Evolutionary conservation across 73 alveolate genomes (phyloP).

Genomic region (Paramecium caudatum): DNA sequence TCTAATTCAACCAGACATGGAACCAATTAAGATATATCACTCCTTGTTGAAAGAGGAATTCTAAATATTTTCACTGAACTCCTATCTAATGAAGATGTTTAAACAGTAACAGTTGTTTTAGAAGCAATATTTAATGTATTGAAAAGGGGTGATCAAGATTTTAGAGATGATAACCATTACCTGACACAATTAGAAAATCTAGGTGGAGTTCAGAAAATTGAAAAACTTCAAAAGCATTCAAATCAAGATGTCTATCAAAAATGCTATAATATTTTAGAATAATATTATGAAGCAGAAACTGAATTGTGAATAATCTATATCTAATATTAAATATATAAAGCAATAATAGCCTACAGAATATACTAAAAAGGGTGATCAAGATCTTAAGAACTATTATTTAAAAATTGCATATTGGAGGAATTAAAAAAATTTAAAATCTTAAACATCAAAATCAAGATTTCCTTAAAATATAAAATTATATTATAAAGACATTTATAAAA

Average conservation of each 20-base stretch:
- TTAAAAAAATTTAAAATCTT: too few relatives aligned
- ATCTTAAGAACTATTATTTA: too few relatives aligned
- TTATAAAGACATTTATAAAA: too few relatives aligned
- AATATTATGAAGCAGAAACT: slow-evolving; percentile 88
- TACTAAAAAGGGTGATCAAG: too few relatives aligned
- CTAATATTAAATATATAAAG: too few relatives aligned
- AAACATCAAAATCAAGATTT: too few relatives aligned
- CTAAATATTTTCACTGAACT: slow-evolving; percentile 81
- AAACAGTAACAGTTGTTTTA: slow-evolving; percentile 88
- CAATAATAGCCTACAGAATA: too few relatives aligned
- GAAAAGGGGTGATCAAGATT: slow-evolving; percentile 79
- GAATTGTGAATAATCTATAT: slow-evolving; percentile 64
- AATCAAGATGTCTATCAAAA: slow-evolving; percentile 90
- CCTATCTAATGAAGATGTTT: slow-evolving; percentile 80
- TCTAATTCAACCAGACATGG: slow-evolving; percentile 94
- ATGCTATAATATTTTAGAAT: slow-evolving; percentile 89
- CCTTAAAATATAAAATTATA: too few relatives aligned
- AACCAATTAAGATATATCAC: slow-evolving; percentile 79
- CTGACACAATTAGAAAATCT: slow-evolving; percentile 83
- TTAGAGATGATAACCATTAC: slow-evolving; percentile 79
- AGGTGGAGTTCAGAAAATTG: slow-evolving; percentile 89
- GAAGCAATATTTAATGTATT: slow-evolving; percentile 92
- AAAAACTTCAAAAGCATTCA: slow-evolving; percentile 88
- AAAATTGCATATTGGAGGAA: too few relatives aligned
- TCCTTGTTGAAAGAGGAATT: slow-evolving; percentile 86